These are phyloP conservation scores for Auxenochlorella pyrenoidosa DNA, from an alignment of 139 green algal species.

Conservation along the genomic window DNA sequence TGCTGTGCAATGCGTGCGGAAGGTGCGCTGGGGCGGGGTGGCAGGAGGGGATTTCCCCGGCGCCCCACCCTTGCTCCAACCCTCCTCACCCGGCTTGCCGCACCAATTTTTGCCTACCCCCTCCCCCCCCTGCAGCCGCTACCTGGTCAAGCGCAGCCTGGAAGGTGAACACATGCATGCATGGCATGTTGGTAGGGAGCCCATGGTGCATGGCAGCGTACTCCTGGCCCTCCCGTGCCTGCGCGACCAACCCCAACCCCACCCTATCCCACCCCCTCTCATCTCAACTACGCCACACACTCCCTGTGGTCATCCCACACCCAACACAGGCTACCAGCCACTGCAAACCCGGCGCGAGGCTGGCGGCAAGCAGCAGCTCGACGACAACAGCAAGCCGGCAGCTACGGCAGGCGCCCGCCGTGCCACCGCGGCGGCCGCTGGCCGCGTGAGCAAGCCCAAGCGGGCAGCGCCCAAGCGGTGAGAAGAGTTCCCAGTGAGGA, in stretches of 20 bases:
- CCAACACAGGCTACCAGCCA: constrained; percentile 33
- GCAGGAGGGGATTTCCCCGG: neutral
- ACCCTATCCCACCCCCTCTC: too few species aligned
- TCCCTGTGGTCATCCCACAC: too few species aligned
- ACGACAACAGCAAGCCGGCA: neutral
- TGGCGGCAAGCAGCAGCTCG: neutral
- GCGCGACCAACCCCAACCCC: too few species aligned
- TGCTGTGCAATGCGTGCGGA: constrained; percentile 80
- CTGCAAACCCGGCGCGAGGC: constrained; percentile 25
- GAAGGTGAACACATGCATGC: neutral
- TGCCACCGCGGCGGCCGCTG: neutral
- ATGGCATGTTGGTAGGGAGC: too few species aligned
- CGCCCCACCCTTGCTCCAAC: neutral
- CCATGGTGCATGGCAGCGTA: too few species aligned
- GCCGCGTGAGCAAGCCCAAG: constrained; percentile 22
- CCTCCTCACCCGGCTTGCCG: neutral
- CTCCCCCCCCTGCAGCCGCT: constrained; percentile 43
- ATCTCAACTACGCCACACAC: too few species aligned
- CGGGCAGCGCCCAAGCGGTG: constrained; percentile 18
- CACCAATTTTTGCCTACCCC: too few species aligned
- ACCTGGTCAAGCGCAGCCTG: constrained; percentile 53
- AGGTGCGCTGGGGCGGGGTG: neutral
- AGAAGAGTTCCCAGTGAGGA: neutral
- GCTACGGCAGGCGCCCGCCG: neutral
- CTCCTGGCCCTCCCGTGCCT: too few species aligned